A percentile compares a stretch with the other conserved stretches of the same genome.
phyloP scores from a whole-genome alignment of 1,284 basidiomycete species.

The Malassezia restricta region DNA sequence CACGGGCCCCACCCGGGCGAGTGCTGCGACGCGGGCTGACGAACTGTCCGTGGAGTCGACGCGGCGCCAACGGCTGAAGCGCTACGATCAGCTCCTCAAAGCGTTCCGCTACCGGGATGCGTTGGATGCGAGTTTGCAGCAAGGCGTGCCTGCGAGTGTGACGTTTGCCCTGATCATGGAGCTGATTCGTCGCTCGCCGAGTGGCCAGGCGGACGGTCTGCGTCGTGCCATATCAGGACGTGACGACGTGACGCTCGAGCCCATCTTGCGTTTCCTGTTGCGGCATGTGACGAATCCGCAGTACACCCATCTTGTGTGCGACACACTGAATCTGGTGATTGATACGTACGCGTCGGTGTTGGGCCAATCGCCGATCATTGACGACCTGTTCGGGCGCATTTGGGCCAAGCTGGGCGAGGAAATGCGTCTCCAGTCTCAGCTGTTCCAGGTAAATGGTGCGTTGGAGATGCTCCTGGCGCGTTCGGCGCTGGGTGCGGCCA shows the following conservation, averaged over 20 bases:
- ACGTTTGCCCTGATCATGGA: constrained; percentile 88
- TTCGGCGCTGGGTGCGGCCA: constrained; percentile 23
- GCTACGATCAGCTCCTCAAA: constrained; percentile 82
- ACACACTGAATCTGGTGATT: constrained; percentile 62
- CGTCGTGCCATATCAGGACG: constrained; percentile 73
- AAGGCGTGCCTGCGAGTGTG: constrained; percentile 48
- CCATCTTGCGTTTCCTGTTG: constrained; percentile 69
- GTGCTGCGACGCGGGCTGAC: constrained; percentile 40
- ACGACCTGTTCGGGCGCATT: constrained; percentile 66
- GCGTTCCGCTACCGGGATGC: constrained; percentile 89
- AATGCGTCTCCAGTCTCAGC: constrained; percentile 75
- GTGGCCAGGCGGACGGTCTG: constrained; percentile 59
- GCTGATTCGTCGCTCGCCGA: constrained; percentile 59
- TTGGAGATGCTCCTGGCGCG: constrained; percentile 71
- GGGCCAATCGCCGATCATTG: constrained; percentile 85
- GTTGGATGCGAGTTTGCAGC: constrained; percentile 51
- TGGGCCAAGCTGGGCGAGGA: constrained; percentile 73
- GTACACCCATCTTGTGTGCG: constrained; percentile 76
- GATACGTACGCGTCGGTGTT: constrained; percentile 84
- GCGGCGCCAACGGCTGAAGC: constrained; percentile 61
- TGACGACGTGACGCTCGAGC: constrained; percentile 87
- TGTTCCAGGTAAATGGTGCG: constrained; percentile 71
- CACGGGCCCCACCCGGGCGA: constrained; percentile 1
- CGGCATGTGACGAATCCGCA: constrained; percentile 79
- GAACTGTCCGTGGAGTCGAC: constrained; percentile 53